These are phyloP conservation scores for Starmerella asiatica DNA, from an alignment of 805 yeast genomes.

Conservation along the genomic window DNA sequence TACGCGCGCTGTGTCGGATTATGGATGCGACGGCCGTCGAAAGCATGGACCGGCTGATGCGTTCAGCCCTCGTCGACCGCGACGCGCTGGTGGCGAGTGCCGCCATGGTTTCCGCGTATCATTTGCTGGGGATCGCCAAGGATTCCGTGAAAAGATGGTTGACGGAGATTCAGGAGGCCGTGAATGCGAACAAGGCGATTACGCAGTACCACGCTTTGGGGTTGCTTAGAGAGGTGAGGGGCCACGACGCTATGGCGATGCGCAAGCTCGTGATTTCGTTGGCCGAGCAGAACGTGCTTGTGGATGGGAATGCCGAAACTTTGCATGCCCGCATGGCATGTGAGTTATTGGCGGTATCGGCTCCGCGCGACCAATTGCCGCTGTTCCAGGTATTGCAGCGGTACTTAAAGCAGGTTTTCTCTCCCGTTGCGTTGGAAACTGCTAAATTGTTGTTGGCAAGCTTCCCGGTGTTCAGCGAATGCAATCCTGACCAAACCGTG, in stretches of 20 bases:
- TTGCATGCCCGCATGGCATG: conserved; percentile 74
- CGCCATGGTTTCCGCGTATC: conserved; percentile 85
- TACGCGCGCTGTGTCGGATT: conserved; percentile 79
- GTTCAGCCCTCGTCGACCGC: conserved; percentile 81
- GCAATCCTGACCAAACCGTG: conserved; percentile 26
- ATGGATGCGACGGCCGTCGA: conserved; percentile 76
- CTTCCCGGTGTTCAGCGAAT: conserved; percentile 45
- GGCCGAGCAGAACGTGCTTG: conserved; percentile 43
- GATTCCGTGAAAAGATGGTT: conserved; percentile 89
- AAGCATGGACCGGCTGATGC: conserved; percentile 83
- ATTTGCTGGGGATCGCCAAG: conserved; percentile 74
- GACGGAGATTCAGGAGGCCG: conserved; percentile 88
- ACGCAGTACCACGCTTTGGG: conserved; percentile 95
- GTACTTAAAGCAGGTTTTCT: conserved; percentile 69
- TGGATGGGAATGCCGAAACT: conserved; percentile 69
- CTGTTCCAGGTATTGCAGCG: conserved; percentile 51
- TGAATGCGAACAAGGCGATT: conserved; percentile 44
- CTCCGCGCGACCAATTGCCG: conserved; percentile 40
- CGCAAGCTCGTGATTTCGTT: conserved; percentile 78
- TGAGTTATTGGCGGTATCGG: conserved; percentile 9
- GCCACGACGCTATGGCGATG: conserved; percentile 87
- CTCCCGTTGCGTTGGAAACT: conserved; percentile 85
- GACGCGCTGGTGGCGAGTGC: conserved; percentile 84
- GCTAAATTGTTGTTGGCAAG: conserved; percentile 60
- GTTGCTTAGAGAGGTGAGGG: conserved; percentile 69